These are phyloP conservation scores for Pueraria montana DNA, from an alignment of 306 rosid species.

Conservation along the genomic window DNA sequence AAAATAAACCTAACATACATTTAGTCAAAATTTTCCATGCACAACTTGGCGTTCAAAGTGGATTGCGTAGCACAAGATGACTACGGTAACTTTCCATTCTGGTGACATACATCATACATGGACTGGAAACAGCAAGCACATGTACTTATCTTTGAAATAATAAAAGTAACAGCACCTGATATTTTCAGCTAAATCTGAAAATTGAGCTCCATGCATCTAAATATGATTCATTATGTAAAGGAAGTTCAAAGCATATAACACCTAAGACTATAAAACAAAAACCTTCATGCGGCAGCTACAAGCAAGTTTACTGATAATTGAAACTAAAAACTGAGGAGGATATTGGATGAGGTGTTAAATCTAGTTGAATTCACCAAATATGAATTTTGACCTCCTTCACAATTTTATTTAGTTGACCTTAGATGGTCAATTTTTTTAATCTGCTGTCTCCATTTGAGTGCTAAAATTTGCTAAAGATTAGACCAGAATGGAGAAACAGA, in stretches of 20 bases:
- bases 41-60: no score
- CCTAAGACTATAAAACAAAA: not conserved
- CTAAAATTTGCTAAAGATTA: not conserved
- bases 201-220: no score
- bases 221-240: not conserved
- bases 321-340: not conserved
- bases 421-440: not conserved
- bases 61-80: no score
- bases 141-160: no score
- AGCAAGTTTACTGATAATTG: not conserved
- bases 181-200: not conserved
- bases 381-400: not conserved
- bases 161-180: not conserved
- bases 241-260: not conserved
- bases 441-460: not conserved
- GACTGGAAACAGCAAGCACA: no score
- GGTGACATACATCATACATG: no score
- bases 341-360: not conserved
- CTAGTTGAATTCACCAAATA: not conserved
- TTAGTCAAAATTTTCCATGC: not conserved
- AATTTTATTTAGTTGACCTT: not conserved
- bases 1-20: not conserved
- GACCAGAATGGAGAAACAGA: not conserved
- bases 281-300: no score
- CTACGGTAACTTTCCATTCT: no score